Evolutionary conservation across 768 basidiomycete species (phyloP), one percentile per base, ranked within the genome.

Genomic region (Podaxis sp.): DNA sequence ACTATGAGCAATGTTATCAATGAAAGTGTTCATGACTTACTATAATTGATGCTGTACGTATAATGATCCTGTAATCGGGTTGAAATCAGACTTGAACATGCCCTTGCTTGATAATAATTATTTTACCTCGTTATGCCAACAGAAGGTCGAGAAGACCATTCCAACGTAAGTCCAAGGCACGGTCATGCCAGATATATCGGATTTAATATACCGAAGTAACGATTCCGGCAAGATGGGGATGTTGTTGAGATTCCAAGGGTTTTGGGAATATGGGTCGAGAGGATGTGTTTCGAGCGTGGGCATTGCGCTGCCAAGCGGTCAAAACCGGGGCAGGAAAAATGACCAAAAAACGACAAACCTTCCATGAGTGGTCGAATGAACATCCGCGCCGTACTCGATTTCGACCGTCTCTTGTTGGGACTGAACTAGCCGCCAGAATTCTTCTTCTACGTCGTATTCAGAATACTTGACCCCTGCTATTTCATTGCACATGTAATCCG

Each of bases 141-240:
- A 98, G 75, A 99, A 99, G 2, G 97, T 96, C 13, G 96, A 96
- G 73, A 99, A 99, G 17, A 94, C 82, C 96, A 98, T 98, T 52
- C 97, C 97, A 64, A 98, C 94, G 73, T 99, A 99, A 40, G 93
- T 97, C 96, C 95, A 98, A 11, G 96, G 96, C 9, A 98, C 94
- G 1, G 96, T 98, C 96, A 99, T 99, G 13, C 97, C 97, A 57
- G 96, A 98, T 59, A 99, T 97, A 73, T 98, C 96, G 3, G 94
- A 96, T 76, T 98, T 97, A 78, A 99, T 97, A 74, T 89, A 99
- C 12, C 97, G 91, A 37, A 99, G 83, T 11, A 99, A 84, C 29
- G 96, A 98, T 63, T 96, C 93, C 1, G 89, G 82, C 11, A 96
- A 77, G 65, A 98, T 97, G 4, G 97, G 94, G 46, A 97, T 91